Evolutionary conservation across 2,329 filamentous ascomycete species (phyloP), one percentile per base, ranked within the genome.

Genomic region (Myriosclerotinia duriaeana): DNA sequence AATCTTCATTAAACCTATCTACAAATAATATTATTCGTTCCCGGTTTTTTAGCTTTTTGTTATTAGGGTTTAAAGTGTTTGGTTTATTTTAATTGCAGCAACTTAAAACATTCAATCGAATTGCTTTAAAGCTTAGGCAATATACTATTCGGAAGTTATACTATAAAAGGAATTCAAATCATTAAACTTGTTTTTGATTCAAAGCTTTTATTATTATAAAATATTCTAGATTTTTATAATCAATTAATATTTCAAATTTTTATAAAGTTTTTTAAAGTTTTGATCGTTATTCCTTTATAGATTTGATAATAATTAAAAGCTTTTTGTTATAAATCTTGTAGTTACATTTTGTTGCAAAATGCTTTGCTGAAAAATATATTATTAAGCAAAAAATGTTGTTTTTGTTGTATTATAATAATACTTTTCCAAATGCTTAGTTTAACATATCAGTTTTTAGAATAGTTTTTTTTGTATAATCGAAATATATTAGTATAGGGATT

Each of bases 401-500:
- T 0, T 3, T n/a, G 11, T 50, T 4, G 4, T 50, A 50, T 50
- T 50, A 3, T 3, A 22, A 50, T 22, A 50, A 7, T 0, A 50
- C 2, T 1, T 9, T 3, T 0, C 2, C 2, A 1, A 4, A 50
- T 1, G 4, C 7, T 9, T 4, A 50, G 0, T 50, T 1, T 0
- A 9, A 50, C 0, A 20, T 11, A 22, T 50, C 2, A 2, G 9
- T 50, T 22, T 50, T 1, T 2, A 50, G 22, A 1, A 50, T 4
- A n/a, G 1, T 50, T 4, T 50, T 22, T 5, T n/a, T n/a, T 1
- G 9, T 22, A 4, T 50, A 12, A 50, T 50, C 1, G 2, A 50
- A 50, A 7, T 50, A 26, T 26, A 26, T 3, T 26, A 26, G 3
- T 26, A 26, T 26, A 2, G 3, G 3, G 2, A 26, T 26, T 22